Evolutionary conservation across 2,329 filamentous ascomycete genomes (phyloP), one percentile per base, ranked within the genome.

Genomic region (Ceratocystiopsis minuta): DNA sequence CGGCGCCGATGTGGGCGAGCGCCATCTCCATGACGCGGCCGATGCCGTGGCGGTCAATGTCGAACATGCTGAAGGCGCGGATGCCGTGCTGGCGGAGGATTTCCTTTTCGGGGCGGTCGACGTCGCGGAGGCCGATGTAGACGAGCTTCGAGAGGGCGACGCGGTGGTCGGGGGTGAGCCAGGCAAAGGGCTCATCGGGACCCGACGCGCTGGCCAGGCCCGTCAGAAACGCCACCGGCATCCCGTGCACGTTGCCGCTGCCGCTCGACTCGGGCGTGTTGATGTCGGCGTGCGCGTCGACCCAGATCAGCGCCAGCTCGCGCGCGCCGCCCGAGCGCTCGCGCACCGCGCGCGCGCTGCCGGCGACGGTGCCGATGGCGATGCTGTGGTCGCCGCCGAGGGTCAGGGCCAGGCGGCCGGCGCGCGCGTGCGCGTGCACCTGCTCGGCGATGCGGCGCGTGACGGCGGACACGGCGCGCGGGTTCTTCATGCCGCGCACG

Each of bases 41-140:
- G 54, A 98, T 98, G 38, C 90, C 90, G 56, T 96, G 56, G 80
- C 75, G 41, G 61, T 98, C 90, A 59, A 98, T 81, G 57, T 98
- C 90, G 57, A 94, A 90, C 90, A 98, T 98, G 64, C 80, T 88
- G 56, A 96, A 98, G 4, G 88, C 88, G 67, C 84, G 88, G 66
- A 98, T 90, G 36, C 80, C 79, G 55, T 96, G 68, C 50, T 96
- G 84, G 44, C 79, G 72, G 49, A 98, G 65, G 46, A 95, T 83
- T 64, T 77, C 73, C 78, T 95, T 96, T 76, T 98, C 90, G 36
- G 77, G 83, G n/a, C 72, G 62, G 57, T 98, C 90, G 28, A 96
- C 86, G 56, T 96, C 90, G 36, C 90, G 72, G 54, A 98, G 68
- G 31, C 87, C 90, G 57, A 98, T 98, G 63, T 98, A 98, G 32